These are phyloP conservation scores for Agrocybe praecox DNA, from an alignment of 768 basidiomycete species.

Conservation along the genomic window DNA sequence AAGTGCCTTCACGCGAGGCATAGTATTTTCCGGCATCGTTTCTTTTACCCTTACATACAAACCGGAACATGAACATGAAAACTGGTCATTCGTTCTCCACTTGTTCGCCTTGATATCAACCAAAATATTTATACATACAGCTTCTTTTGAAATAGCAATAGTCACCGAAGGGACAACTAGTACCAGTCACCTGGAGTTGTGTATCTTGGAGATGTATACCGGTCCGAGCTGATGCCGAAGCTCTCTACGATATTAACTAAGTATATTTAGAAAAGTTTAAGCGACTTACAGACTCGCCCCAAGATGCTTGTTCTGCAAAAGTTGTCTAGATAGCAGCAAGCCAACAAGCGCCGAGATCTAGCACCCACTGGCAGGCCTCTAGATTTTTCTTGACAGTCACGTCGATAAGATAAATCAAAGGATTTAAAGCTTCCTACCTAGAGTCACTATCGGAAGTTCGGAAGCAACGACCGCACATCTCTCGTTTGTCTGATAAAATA, in stretches of 20 bases:
- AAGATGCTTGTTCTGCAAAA: no score
- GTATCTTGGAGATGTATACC: not conserved
- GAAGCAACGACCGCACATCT: no score
- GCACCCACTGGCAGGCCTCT: no score
- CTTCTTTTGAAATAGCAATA: not conserved
- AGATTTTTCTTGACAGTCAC: no score
- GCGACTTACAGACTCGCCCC: no score
- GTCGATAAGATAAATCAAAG: no score
- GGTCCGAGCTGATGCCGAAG: not conserved
- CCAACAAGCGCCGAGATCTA: no score
- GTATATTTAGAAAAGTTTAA: not conserved
- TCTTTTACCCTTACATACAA: not conserved
- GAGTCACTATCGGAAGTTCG: no score
- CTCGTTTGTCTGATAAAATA: no score
- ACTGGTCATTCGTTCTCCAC: not conserved
- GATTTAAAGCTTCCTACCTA: no score
- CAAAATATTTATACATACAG: not conserved
- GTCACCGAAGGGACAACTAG: not conserved
- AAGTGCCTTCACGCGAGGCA: no score
- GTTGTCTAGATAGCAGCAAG: no score
- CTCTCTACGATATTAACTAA: not conserved
- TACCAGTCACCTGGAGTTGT: not conserved
- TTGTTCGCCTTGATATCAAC: not conserved
- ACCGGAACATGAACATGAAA: not conserved
- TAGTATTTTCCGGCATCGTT: not conserved